phyloP scores from a whole-genome alignment of 148 eudicot species.

The Talinum fruticosum region DNA sequence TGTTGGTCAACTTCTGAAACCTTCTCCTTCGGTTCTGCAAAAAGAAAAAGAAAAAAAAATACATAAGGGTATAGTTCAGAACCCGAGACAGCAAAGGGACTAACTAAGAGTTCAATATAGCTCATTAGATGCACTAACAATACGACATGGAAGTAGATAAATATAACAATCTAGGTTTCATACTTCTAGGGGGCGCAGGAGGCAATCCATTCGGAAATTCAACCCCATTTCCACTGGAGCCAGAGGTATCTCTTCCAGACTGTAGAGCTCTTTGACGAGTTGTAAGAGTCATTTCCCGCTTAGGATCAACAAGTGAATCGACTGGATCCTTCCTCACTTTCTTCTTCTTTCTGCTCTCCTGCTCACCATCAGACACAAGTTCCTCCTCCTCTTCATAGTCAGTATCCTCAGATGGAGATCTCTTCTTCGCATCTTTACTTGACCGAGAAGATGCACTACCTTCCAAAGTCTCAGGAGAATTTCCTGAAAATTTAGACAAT shows the following conservation, averaged over 20 bases:
- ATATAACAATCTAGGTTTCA: slow-evolving; percentile 15
- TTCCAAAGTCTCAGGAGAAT: slow-evolving; percentile 31
- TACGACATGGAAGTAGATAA: not conserved
- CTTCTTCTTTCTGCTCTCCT: slow-evolving; percentile 53
- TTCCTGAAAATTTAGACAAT: slow-evolving; percentile 51
- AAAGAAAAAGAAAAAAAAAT: too few relatives aligned
- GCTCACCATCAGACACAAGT: slow-evolving; percentile 48
- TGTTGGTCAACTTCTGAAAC: slow-evolving; percentile 80
- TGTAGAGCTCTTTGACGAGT: slow-evolving; percentile 84
- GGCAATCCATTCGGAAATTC: slow-evolving; percentile 93
- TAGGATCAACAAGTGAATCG: slow-evolving; percentile 51
- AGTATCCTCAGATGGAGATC: slow-evolving; percentile 49
- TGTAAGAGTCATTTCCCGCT: slow-evolving; percentile 70
- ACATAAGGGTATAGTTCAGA: not conserved
- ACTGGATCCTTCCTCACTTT: slow-evolving; percentile 47
- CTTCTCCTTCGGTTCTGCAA: slow-evolving; percentile 73
- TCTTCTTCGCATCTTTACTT: slow-evolving; percentile 50
- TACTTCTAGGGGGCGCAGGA: slow-evolving; percentile 78
- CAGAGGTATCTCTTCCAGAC: slow-evolving; percentile 61
- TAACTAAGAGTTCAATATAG: not conserved
- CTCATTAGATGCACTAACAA: not conserved
- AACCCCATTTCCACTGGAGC: slow-evolving; percentile 45
- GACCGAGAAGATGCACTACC: slow-evolving; percentile 31
- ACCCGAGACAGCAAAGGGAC: not conserved
- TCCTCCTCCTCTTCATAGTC: slow-evolving; percentile 76